Percentiles rank a stretch among this genome's conserved stretches.
Conservation (phyloP, 768 basidiomycete species). For the Suillus subluteus region DNA sequence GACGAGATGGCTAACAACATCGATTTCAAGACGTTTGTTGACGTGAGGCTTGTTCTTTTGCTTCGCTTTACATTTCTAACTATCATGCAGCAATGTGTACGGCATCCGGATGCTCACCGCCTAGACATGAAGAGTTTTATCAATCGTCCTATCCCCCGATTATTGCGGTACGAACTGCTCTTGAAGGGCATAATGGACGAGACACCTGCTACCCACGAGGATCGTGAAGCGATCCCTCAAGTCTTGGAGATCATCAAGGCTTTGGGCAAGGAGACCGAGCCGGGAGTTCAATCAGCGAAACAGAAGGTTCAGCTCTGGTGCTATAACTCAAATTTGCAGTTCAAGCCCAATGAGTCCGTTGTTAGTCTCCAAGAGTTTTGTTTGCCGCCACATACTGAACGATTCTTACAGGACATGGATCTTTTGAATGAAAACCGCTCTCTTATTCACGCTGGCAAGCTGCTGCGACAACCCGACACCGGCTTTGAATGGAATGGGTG, state of each 20-base stretch:
- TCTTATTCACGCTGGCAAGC: conserved; percentile 80
- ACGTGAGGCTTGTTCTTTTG: conserved; percentile 49
- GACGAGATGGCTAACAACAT: conserved; percentile 85
- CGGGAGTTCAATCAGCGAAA: conserved; percentile 83
- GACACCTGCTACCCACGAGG: conserved; percentile 75
- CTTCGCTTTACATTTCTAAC: conserved; percentile 10
- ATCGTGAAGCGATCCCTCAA: conserved; percentile 79
- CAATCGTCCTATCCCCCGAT: conserved; percentile 86
- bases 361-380: conserved; percentile 34
- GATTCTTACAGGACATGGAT: conserved; percentile 73
- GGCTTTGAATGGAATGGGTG: conserved; percentile 89
- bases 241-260: conserved; percentile 87
- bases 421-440: conserved; percentile 81
- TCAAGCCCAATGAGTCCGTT: conserved; percentile 77
- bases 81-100: conserved; percentile 45
- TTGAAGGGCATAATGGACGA: conserved; percentile 81
- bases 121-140: conserved; percentile 94
- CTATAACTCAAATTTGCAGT: conserved; percentile 77
- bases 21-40: conserved; percentile 80
- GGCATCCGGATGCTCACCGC: conserved; percentile 77
- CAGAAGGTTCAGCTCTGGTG: conserved; percentile 90
- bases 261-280: conserved; percentile 85
- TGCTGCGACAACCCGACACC: conserved; percentile 86
- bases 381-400: conserved; percentile 1
- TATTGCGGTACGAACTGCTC: conserved; percentile 87